A percentile compares a stretch with the other conserved stretches of the same genome.
phyloP scores from a whole-genome alignment of 805 yeast genomes.

The Suhomyces kilbournensis region DNA sequence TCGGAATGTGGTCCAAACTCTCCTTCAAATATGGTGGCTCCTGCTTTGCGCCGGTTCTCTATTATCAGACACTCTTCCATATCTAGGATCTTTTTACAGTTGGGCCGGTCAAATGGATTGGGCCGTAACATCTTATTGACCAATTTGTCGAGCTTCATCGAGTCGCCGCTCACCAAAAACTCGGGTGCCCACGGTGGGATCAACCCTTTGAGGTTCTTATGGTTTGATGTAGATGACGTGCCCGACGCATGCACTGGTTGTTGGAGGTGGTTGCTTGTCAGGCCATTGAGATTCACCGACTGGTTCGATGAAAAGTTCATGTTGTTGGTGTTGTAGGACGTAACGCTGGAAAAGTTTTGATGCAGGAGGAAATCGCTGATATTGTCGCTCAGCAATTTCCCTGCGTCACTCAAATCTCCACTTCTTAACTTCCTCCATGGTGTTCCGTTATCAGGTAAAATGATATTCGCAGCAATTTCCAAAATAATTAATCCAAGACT shows the following conservation, averaged over 20 bases:
- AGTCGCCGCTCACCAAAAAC: slow-evolving; percentile 61
- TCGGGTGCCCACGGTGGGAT: slow-evolving; percentile 87
- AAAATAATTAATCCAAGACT: slow-evolving; percentile 91
- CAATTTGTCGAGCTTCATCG: slow-evolving; percentile 62
- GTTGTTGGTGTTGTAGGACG: slow-evolving; percentile 17
- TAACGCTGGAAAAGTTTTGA: slow-evolving; percentile 32
- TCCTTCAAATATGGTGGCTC: slow-evolving; percentile 93
- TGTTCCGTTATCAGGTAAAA: slow-evolving; percentile 91
- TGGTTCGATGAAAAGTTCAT: slow-evolving; percentile 7
- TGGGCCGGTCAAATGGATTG: slow-evolving; percentile 75
- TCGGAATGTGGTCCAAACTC: slow-evolving; percentile 74
- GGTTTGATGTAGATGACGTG: neutral
- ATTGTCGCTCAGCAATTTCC: slow-evolving; percentile 61
- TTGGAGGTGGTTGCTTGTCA: slow-evolving; percentile 4
- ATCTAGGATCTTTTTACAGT: slow-evolving; percentile 66
- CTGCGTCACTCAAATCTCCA: slow-evolving; percentile 95
- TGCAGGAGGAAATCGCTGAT: slow-evolving; percentile 41
- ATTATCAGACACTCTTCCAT: slow-evolving; percentile 74
- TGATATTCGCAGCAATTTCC: slow-evolving; percentile 93
- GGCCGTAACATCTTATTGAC: slow-evolving; percentile 92
- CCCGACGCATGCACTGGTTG: slow-evolving; percentile 6
- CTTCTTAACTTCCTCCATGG: slow-evolving; percentile 95
- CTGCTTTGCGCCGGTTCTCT: slow-evolving; percentile 78
- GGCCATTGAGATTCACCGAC: slow-evolving; percentile 5
- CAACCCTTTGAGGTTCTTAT: slow-evolving; percentile 22